A percentile compares a stretch with the other conserved stretches of the same genome.
Evolutionary conservation across 2,329 filamentous ascomycete genomes (phyloP).

Genomic region (Apiospora phragmitis): DNA sequence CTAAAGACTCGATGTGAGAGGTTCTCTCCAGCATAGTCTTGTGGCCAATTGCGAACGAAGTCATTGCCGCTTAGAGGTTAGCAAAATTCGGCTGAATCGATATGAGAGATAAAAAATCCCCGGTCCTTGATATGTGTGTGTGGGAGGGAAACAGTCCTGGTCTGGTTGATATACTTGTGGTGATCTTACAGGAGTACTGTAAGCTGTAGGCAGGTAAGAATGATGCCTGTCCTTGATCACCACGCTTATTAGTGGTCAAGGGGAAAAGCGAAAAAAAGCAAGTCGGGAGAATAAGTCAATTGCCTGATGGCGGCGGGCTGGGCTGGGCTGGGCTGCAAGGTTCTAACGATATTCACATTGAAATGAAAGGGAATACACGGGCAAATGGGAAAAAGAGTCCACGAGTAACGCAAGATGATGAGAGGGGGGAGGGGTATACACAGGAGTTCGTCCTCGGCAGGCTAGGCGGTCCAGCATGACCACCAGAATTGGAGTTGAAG

Average conservation of each 20-base stretch:
- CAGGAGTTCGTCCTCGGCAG: neutral
- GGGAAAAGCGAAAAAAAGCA: neutral
- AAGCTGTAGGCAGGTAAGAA: neutral
- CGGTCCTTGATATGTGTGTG: neutral
- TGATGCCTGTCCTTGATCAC: neutral
- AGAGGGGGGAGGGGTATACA: neutral
- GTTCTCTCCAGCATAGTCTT: neutral
- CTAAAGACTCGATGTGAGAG: conserved; percentile 6
- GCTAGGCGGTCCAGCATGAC: neutral
- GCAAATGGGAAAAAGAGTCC: neutral
- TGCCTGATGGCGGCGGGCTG: neutral
- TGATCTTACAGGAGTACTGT: neutral
- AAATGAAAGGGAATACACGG: neutral
- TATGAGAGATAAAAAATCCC: neutral
- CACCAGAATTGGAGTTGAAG: neutral
- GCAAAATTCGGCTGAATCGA: neutral
- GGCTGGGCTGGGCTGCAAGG: neutral
- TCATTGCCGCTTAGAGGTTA: conserved; percentile 2
- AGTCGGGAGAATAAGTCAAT: neutral
- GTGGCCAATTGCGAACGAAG: conserved; percentile 3
- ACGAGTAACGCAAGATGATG: neutral
- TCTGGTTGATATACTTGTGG: neutral
- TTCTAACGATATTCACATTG: neutral
- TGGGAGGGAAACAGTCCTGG: neutral
- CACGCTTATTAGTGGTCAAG: neutral